A percentile compares a stretch with the other conserved stretches of the same genome.
Evolutionary conservation across 2,329 filamentous ascomycete species (phyloP).

Genomic region (Colletotrichum tofieldiae): DNA sequence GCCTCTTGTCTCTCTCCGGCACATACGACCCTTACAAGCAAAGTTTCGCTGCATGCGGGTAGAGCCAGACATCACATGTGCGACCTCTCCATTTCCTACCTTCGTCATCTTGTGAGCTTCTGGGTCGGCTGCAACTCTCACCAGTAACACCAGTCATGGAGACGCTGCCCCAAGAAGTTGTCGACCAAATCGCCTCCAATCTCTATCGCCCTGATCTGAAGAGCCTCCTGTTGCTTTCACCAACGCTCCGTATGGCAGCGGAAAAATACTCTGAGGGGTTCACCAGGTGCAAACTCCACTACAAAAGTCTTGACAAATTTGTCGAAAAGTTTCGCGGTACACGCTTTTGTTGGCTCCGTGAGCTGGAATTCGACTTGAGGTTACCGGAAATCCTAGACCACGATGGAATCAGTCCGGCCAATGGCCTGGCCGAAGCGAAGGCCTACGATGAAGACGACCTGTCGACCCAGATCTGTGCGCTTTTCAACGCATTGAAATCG

Average conservation of each 20-base stretch:
- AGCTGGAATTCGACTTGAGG: constrained; percentile 11
- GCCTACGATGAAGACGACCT: neutral
- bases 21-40: neutral
- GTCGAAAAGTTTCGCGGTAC: constrained; percentile 5
- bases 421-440: neutral
- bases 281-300: neutral
- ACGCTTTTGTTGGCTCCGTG: neutral
- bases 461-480: neutral
- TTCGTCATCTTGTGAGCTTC: neutral
- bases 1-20: neutral
- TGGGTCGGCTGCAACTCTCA: neutral
- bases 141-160: neutral
- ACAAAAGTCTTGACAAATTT: neutral
- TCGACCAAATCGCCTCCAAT: neutral
- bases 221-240: neutral
- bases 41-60: constrained; percentile 8
- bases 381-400: neutral
- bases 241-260: neutral
- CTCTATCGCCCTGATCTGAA: neutral
- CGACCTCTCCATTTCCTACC: neutral
- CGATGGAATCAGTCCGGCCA: no score
- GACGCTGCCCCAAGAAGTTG: constrained; percentile 4
- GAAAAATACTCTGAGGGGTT: constrained; percentile 16
- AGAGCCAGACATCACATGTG: neutral
- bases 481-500: constrained; percentile 1